These are phyloP conservation scores for Polytrichum formosum DNA, from an alignment of 225 moss, liverwort and hornwort genomes.

Conservation along the genomic window DNA sequence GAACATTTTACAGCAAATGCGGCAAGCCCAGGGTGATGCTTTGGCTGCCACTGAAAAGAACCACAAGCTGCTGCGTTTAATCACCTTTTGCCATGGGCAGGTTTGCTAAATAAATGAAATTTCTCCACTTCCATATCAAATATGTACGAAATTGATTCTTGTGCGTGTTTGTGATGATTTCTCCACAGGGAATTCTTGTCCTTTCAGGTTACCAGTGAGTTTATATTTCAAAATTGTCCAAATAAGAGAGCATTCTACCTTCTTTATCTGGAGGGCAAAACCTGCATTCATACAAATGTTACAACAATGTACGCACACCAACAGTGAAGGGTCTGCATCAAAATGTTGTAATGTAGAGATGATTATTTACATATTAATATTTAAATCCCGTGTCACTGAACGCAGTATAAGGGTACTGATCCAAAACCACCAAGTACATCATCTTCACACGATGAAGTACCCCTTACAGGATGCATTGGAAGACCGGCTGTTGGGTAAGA, in stretches of 20 bases:
- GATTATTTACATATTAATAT: background rate
- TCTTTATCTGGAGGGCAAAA: background rate
- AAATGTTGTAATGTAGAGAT: background rate
- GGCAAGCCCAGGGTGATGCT: slow-evolving; percentile 18
- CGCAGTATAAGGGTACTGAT: slow-evolving; percentile 4
- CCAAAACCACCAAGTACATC: background rate
- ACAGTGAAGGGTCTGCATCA: background rate
- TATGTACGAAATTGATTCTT: background rate
- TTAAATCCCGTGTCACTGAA: background rate
- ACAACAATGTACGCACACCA: background rate
- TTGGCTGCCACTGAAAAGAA: slow-evolving; percentile 18
- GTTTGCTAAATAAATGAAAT: background rate
- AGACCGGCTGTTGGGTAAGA: too few species aligned
- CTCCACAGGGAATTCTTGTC: background rate
- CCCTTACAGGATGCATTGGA: slow-evolving; percentile 14
- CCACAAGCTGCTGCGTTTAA: slow-evolving; percentile 15
- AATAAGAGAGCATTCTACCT: background rate
- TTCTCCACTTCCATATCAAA: background rate
- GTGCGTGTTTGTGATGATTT: background rate
- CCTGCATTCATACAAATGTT: background rate
- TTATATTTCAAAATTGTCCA: background rate
- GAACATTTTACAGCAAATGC: slow-evolving; percentile 28
- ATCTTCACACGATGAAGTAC: slow-evolving; percentile 8
- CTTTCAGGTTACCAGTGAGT: background rate
- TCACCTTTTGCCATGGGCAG: slow-evolving; percentile 15